Conservation (phyloP, 2,329 filamentous ascomycete genomes). For the Colletotrichum sojae region DNA sequence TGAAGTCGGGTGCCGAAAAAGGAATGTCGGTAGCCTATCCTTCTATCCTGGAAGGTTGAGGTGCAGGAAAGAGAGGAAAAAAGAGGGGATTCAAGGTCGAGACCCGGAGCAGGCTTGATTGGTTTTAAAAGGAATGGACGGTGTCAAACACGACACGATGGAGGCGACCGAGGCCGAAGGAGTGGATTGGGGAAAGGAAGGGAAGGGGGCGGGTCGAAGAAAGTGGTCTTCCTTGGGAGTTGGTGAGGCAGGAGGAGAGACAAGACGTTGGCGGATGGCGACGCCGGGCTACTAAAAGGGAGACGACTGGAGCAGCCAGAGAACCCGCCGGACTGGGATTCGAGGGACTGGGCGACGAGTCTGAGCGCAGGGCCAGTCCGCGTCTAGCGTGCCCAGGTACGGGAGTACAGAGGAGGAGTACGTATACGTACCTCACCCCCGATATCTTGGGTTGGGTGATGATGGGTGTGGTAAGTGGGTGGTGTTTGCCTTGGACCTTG, state of each 20-base stretch:
- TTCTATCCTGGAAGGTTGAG: conserved; percentile 42
- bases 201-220: conserved; percentile 40
- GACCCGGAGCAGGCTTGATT: conserved; percentile 29
- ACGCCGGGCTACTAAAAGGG: conserved; percentile 39
- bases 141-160: conserved; percentile 39
- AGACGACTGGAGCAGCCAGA: conserved; percentile 5
- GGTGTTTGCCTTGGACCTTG: background rate
- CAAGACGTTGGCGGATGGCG: conserved; percentile 41
- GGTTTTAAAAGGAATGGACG: conserved; percentile 42
- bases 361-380: conserved; percentile 25
- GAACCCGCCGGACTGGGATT: conserved; percentile 38
- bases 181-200: conserved; percentile 29
- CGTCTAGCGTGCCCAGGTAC: conserved; percentile 25
- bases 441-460: background rate
- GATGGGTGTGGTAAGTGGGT: background rate
- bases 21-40: conserved; percentile 40
- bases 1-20: conserved; percentile 24
- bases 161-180: conserved; percentile 37
- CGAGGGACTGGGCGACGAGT: conserved; percentile 33
- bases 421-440: no score
- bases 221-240: conserved; percentile 44
- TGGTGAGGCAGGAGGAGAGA: conserved; percentile 42
- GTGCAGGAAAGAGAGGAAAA: conserved; percentile 25
- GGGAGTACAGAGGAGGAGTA: background rate
- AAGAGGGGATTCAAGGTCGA: conserved; percentile 28